A percentile compares a stretch with the other conserved stretches of the same genome.
Evolutionary conservation across 257 asterid species (phyloP).

Genomic region (Jaltomata sinuosa): DNA sequence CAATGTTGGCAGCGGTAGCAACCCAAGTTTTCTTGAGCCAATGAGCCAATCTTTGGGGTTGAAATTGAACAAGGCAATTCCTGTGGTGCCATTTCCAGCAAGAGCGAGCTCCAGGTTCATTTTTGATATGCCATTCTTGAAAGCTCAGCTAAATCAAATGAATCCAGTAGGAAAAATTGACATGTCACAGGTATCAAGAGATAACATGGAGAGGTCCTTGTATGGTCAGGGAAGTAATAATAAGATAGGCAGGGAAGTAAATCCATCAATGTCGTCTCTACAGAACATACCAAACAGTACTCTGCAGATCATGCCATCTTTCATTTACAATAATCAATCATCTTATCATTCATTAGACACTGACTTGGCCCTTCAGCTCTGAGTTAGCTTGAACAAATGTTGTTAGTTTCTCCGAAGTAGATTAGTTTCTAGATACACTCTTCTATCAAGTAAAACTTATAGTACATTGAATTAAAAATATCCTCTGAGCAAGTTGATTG

Average conservation of each 20-base stretch:
- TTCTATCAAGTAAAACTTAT: neutral
- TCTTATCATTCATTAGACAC: constrained; percentile 6
- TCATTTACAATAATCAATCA: constrained; percentile 1
- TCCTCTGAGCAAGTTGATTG: neutral
- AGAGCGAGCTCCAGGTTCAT: constrained; percentile 24
- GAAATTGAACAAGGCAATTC: neutral
- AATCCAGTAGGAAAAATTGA: neutral
- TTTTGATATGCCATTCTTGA: constrained; percentile 57
- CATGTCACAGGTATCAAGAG: neutral
- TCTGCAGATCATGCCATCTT: neutral
- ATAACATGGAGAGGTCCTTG: neutral
- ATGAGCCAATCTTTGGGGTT: neutral
- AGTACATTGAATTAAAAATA: neutral
- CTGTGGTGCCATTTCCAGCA: neutral
- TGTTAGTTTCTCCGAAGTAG: neutral
- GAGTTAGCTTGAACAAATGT: neutral
- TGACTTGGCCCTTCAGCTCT: constrained; percentile 26
- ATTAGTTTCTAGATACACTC: neutral
- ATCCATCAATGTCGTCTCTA: neutral
- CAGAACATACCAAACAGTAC: neutral
- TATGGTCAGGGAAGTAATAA: neutral
- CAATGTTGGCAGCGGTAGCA: neutral
- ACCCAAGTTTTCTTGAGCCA: neutral
- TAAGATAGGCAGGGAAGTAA: neutral
- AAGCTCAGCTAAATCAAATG: constrained; percentile 53